phyloP scores from a whole-genome alignment of 2,329 filamentous ascomycete genomes.

The Teratosphaeria epicoccoides region DNA sequence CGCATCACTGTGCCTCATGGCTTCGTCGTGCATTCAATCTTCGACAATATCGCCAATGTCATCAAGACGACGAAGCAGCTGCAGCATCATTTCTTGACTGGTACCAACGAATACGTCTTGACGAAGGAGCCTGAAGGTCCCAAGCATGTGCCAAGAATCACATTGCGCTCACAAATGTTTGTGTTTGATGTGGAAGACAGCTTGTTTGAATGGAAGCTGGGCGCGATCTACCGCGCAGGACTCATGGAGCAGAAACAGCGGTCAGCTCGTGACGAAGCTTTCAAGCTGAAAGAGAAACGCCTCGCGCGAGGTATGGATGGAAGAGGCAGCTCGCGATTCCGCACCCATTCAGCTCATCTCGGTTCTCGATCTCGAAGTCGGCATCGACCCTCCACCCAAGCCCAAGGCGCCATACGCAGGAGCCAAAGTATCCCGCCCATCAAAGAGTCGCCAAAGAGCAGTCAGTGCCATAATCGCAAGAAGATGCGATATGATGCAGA shows the following conservation, averaged over 20 bases:
- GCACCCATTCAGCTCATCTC: slow-evolving; percentile 42
- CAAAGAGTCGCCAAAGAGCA: slow-evolving; percentile 16
- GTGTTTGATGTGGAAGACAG: slow-evolving; percentile 92
- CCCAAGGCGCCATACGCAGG: slow-evolving; percentile 20
- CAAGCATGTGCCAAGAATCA: slow-evolving; percentile 77
- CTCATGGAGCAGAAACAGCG: slow-evolving; percentile 83
- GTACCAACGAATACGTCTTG: slow-evolving; percentile 77
- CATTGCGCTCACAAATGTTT: slow-evolving; percentile 68
- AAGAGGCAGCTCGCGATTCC: slow-evolving; percentile 40
- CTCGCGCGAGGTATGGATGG: slow-evolving; percentile 54
- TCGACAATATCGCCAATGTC: slow-evolving; percentile 87
- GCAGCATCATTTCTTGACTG: slow-evolving; percentile 83
- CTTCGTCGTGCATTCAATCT: slow-evolving; percentile 75
- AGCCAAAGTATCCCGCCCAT: slow-evolving; percentile 28
- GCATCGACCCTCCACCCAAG: slow-evolving; percentile 5
- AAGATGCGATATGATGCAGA: slow-evolving; percentile 68
- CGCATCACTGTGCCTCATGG: slow-evolving; percentile 84
- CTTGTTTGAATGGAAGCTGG: slow-evolving; percentile 93
- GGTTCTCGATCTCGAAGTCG: slow-evolving; percentile 29
- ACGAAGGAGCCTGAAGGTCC: slow-evolving; percentile 77
- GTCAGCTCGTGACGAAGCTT: slow-evolving; percentile 80
- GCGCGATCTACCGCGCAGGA: slow-evolving; percentile 84
- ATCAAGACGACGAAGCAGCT: slow-evolving; percentile 80
- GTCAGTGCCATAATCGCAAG: slow-evolving; percentile 20
- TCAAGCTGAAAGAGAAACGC: slow-evolving; percentile 74